Evolutionary conservation across 805 yeast species (phyloP).

Genomic region (Myxozyma vanderwaltii): DNA sequence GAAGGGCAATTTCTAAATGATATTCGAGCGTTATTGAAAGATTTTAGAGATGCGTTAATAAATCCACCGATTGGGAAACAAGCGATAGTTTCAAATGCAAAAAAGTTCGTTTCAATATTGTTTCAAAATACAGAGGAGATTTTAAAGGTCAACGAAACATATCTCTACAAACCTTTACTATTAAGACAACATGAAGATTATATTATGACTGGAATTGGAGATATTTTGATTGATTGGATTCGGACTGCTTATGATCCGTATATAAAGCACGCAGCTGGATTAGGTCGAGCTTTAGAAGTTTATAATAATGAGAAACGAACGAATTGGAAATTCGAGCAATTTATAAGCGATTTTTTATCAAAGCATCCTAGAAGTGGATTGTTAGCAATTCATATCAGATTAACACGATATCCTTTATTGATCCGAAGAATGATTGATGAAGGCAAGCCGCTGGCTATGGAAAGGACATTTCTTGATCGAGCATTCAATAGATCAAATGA

Average conservation of each 20-base stretch:
- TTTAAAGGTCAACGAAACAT: slow-evolving; percentile 55
- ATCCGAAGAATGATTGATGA: slow-evolving; percentile 58
- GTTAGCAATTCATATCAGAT: slow-evolving; percentile 45
- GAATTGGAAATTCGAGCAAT: slow-evolving; percentile 53
- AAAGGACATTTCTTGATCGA: slow-evolving; percentile 52
- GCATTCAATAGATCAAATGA: slow-evolving; percentile 58
- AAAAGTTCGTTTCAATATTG: slow-evolving; percentile 61
- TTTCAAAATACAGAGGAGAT: slow-evolving; percentile 59
- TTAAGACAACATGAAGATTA: slow-evolving; percentile 62
- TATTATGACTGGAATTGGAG: slow-evolving; percentile 63
- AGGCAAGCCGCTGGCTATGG: slow-evolving; percentile 53
- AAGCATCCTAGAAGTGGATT: slow-evolving; percentile 8
- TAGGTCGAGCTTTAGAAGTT: slow-evolving; percentile 45
- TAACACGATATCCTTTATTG: slow-evolving; percentile 63
- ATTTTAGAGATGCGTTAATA: slow-evolving; percentile 51
- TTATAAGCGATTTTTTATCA: slow-evolving; percentile 47
- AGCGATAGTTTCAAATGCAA: slow-evolving; percentile 52
- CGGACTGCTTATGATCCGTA: slow-evolving; percentile 57
- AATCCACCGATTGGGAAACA: slow-evolving; percentile 39
- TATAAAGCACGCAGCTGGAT: slow-evolving; percentile 56
- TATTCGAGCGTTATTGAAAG: slow-evolving; percentile 63
- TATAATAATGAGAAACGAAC: slow-evolving; percentile 49
- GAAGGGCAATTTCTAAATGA: slow-evolving; percentile 72
- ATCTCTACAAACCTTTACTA: slow-evolving; percentile 60
- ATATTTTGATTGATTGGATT: slow-evolving; percentile 66